Base-by-base conservation (phyloP, 108 stramenopile genomes). In the Bacterosira constricta region DNA sequence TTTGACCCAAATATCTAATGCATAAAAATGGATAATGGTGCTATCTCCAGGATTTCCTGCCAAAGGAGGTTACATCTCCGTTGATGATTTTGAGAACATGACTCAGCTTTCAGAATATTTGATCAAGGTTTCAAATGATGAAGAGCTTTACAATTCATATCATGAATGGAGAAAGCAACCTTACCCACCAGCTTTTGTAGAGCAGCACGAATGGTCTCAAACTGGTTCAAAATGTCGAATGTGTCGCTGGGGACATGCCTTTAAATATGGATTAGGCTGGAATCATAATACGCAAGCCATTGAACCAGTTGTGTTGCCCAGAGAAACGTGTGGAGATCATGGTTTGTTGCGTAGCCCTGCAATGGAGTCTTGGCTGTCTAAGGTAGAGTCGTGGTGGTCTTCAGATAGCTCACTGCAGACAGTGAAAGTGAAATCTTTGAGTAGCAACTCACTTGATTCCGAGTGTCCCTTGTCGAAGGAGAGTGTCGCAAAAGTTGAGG, bases 181-280 rank as follows among this genome's bases (percentile, higher is more conserved):
- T 17, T 59, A 83, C 10, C 81, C 84, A 27, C 36, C 69, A 27
- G 8, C 20, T 5, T 91, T 91, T 66, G 35, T 58, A 9, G 54
- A 73, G 2, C 80, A 81, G 41, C 82, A 85, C 62, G 69, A 71
- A 50, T 76, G 83, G 39, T 87, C 88, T 0, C 63, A 74, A 13
- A 64, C 59, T 18, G 83, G 85, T 31, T 55, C 53, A 11, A 72
- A 58, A 12, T 91, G 90, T 62, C 73, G 90, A n/a, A 75, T 81
- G 29, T 91, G 90, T 71, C 76, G 83, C 3, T 91, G 82, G 82
- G 73, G 83, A 3, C 80, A 84, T 67, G 87, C 90, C 1, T 71
- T 53, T 45, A 66, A 47, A 25, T 85, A 88, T 63, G 90, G 90
- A n/a, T 65, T 84, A 35, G 84, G 75, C 17, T 91, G 80, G 80